Conservation (phyloP, 2,329 filamentous ascomycete species). For the Fusarium pseudoanthophilum region DNA sequence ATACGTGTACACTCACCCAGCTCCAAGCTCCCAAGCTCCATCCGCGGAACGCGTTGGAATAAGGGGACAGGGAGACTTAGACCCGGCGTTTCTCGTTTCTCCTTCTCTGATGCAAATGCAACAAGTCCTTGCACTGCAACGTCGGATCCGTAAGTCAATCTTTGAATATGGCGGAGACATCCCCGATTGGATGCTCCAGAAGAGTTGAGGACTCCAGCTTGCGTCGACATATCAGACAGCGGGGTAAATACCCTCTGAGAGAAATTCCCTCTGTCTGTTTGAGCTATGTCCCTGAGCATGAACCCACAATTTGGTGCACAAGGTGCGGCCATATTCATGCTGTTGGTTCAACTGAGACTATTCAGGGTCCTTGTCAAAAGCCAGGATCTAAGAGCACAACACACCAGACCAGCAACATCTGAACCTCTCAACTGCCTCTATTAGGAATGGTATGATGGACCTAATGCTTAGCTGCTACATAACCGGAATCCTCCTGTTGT, state of each 20-base stretch:
- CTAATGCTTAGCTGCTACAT: constrained; percentile 3
- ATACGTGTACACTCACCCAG: neutral
- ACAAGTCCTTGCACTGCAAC: constrained; percentile 2
- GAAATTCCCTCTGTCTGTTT: neutral
- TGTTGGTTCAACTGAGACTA: constrained; percentile 6
- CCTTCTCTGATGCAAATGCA: neutral
- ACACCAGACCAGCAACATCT: neutral
- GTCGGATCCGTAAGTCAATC: neutral
- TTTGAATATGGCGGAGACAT: neutral
- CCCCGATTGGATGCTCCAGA: constrained; percentile 19
- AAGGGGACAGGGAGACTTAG: neutral
- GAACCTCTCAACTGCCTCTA: neutral
- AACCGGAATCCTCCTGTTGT: neutral
- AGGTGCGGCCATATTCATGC: constrained; percentile 15
- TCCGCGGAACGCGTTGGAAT: neutral
- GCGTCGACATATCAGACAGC: neutral
- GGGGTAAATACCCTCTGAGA: neutral
- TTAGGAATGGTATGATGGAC: constrained; percentile 12
- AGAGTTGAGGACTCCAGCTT: constrained; percentile 1
- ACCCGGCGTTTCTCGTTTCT: neutral
- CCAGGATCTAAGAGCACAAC: neutral
- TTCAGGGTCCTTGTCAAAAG: neutral
- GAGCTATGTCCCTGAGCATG: neutral
- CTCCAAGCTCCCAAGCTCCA: neutral
- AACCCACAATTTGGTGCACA: neutral